Evolutionary conservation across 768 basidiomycete species (phyloP), one percentile per base, ranked within the genome.

Genomic region (Amyloporia xantha): DNA sequence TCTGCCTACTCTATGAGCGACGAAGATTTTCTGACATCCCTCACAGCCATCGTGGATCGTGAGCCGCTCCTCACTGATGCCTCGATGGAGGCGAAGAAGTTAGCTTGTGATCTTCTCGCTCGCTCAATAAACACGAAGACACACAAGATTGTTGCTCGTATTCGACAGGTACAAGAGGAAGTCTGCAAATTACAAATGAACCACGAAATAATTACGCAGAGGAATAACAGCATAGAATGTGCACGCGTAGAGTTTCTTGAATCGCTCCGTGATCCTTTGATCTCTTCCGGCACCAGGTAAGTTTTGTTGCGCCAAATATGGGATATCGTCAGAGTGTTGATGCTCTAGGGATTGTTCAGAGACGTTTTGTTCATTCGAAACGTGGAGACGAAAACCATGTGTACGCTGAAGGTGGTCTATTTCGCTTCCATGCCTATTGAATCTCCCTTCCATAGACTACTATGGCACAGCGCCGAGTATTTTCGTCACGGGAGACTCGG

Each of bases 121-220:
- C 33, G 33, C 12, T 37, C 20, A 2, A 33, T 59, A 20, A 41
- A 49, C 9, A 33, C n/a, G 19, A 15, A 36, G 6, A 51, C 41
- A 36, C 40, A 42, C 21, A 25, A 52, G 12, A 36, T 47, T 21
- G 5, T 47, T 3, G 23, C 20, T 2, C 47, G 45, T 12, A 52
- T 53, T 15, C 39, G 30, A 15, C 26, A 27, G 2, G 48, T 51
- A 11, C 57, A 57, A 23, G 44, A 48, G 9, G 39, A 47, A 1
- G 47, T 45, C 4, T 50, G 49, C 27, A 19, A 21, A 9, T 44
- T 41, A 35, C 36, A 41, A 9, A 49, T 59, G 17, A 37, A 40
- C 1, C 50, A 37, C 4, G 42, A 54, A 19, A 26, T 44, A 12
- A 43, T 43, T 26, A 41, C 15, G 17, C 39, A 58, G 6, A 28